A percentile compares a stretch with the other conserved stretches of the same genome.
phyloP scores from a whole-genome alignment of 2,329 filamentous ascomycete species.

The Exophiala mesophila region DNA sequence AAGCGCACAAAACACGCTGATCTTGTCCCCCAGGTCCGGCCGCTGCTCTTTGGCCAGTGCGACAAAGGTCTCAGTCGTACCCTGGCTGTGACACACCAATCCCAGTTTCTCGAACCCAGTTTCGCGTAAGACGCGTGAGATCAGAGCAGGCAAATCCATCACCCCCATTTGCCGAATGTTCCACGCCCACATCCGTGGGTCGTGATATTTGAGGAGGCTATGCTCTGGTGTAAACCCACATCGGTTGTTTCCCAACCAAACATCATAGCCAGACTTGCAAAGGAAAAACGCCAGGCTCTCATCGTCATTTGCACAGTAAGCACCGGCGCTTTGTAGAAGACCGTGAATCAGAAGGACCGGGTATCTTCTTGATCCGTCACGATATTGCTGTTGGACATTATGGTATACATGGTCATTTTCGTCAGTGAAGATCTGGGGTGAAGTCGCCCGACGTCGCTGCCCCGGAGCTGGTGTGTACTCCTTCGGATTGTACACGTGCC shows the following conservation, averaged over 20 bases:
- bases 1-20: conserved; percentile 85
- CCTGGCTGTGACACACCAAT: conserved; percentile 82
- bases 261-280: conserved; percentile 86
- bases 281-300: conserved; percentile 86
- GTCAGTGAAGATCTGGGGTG: conserved; percentile 59
- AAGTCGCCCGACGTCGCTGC: conserved; percentile 43
- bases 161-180: conserved; percentile 93
- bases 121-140: conserved; percentile 72
- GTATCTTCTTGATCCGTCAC: conserved; percentile 57
- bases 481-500: conserved; percentile 81
- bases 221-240: conserved; percentile 81
- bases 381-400: conserved; percentile 30
- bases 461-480: conserved; percentile 57
- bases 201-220: conserved; percentile 61
- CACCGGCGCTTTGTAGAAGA: conserved; percentile 78
- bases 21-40: conserved; percentile 73
- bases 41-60: conserved; percentile 85
- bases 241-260: conserved; percentile 92
- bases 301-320: conserved; percentile 87
- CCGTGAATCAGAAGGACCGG: conserved; percentile 86
- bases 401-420: conserved; percentile 23
- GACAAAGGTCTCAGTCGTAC: conserved; percentile 82
- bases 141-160: conserved; percentile 76
- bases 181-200: conserved; percentile 96
- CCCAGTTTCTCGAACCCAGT: conserved; percentile 80